Conservation (phyloP, 106 monocot species). For the Apostasia ramifera region DNA sequence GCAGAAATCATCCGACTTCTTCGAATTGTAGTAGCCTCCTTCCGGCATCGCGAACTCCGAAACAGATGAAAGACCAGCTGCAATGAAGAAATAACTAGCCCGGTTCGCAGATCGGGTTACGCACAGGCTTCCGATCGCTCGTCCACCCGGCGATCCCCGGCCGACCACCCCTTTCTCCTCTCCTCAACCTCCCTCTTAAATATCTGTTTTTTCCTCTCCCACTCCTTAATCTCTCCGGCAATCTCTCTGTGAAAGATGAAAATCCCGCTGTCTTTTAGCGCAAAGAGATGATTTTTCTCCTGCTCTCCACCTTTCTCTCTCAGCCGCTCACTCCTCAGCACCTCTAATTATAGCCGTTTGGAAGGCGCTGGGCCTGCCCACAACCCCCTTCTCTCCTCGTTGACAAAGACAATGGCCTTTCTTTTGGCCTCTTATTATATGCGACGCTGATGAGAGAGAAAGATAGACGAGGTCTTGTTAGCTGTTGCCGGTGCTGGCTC, state of each 20-base stretch:
- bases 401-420: too few species aligned
- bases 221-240: neutral
- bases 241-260: neutral
- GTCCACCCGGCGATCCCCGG: neutral
- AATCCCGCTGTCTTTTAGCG: neutral
- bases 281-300: neutral
- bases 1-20: slow-evolving; percentile 44
- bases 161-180: neutral
- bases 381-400: neutral
- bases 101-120: neutral
- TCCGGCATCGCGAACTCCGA: slow-evolving; percentile 15
- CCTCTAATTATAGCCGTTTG: slow-evolving; percentile 19
- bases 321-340: neutral
- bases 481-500: too few species aligned
- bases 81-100: neutral
- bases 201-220: neutral
- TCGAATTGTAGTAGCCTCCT: slow-evolving; percentile 23
- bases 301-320: neutral
- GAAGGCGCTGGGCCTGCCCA: neutral
- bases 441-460: too few species aligned
- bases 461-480: too few species aligned
- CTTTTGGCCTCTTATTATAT: too few species aligned
- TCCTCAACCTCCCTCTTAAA: neutral
- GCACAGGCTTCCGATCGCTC: neutral
- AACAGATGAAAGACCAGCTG: neutral